phyloP scores from a whole-genome alignment of 1,284 basidiomycete species.

The Ceratorhiza oryzae-sativae region DNA sequence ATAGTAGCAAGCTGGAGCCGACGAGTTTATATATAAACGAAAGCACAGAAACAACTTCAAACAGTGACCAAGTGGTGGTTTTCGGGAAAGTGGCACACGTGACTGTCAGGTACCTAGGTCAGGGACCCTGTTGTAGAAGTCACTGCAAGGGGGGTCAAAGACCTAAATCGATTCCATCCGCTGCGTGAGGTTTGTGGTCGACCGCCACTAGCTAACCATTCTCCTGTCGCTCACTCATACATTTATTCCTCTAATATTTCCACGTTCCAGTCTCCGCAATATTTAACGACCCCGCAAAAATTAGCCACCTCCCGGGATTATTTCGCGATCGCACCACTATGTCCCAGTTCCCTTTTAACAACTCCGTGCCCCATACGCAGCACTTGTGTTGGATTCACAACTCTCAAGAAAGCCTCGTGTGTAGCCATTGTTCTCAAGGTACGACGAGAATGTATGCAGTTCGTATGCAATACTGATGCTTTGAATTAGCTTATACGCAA shows the following conservation, averaged over 20 bases:
- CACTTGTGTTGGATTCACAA: background rate
- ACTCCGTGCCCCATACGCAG: background rate
- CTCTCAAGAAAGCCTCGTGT: background rate
- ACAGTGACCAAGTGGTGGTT: background rate
- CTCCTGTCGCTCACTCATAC: background rate
- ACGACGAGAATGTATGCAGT: constrained; percentile 8
- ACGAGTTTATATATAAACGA: background rate
- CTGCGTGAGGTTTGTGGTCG: background rate
- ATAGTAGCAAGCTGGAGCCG: background rate
- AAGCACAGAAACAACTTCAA: background rate
- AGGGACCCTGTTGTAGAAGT: constrained; percentile 32
- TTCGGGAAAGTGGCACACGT: constrained; percentile 2
- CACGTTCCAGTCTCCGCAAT: background rate
- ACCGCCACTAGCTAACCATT: constrained; percentile 5
- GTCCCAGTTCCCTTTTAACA: background rate
- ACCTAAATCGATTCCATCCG: constrained; percentile 27
- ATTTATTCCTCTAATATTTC: background rate
- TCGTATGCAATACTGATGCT: too few species aligned
- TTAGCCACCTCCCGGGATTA: background rate
- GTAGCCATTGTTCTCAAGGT: constrained; percentile 6
- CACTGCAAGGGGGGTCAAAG: background rate
- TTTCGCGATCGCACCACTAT: background rate
- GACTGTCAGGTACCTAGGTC: background rate
- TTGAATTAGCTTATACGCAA: too few species aligned
- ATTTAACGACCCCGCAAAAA: background rate